These are phyloP conservation scores for Zygotorulaspora sp. DNA, from an alignment of 805 yeast species.

Conservation along the genomic window DNA sequence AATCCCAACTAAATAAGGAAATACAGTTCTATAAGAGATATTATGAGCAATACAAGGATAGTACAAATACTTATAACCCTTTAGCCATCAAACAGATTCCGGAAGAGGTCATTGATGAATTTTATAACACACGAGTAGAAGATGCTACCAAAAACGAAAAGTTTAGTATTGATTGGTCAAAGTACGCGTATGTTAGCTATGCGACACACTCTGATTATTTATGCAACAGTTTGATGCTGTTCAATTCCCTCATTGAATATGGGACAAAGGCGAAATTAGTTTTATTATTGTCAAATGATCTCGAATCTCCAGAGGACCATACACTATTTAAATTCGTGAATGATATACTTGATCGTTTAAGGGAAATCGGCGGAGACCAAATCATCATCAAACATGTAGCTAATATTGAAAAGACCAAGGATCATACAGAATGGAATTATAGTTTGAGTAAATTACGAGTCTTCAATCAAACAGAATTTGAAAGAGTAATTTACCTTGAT, in stretches of 20 bases:
- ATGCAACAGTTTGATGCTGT: slow-evolving; percentile 49
- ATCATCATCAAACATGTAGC: slow-evolving; percentile 28
- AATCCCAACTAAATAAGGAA: slow-evolving; percentile 32
- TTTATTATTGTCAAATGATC: slow-evolving; percentile 38
- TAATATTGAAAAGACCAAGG: slow-evolving; percentile 21
- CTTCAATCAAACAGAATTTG: slow-evolving; percentile 47
- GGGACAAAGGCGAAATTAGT: slow-evolving; percentile 45
- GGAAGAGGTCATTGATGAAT: slow-evolving; percentile 22
- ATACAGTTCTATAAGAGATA: slow-evolving; percentile 27
- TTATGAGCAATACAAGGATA: slow-evolving; percentile 28
- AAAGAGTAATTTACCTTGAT: slow-evolving; percentile 54
- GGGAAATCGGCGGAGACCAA: slow-evolving; percentile 19
- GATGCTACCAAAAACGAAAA: slow-evolving; percentile 9
- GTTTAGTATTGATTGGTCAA: slow-evolving; percentile 38
- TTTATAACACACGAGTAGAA: slow-evolving; percentile 16
- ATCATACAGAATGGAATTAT: slow-evolving; percentile 42
- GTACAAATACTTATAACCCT: slow-evolving; percentile 27
- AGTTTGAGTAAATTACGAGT: slow-evolving; percentile 54
- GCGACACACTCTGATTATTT: slow-evolving; percentile 51
- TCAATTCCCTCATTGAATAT: slow-evolving; percentile 36
- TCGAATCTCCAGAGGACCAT: slow-evolving; percentile 22
- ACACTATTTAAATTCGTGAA: slow-evolving; percentile 12
- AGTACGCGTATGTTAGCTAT: slow-evolving; percentile 55
- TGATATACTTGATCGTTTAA: slow-evolving; percentile 9
- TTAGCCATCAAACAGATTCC: slow-evolving; percentile 32